A percentile compares a stretch with the other conserved stretches of the same genome.
Evolutionary conservation across 2,329 filamentous ascomycete species (phyloP).

Genomic region (Alternaria novae-zelandiae): DNA sequence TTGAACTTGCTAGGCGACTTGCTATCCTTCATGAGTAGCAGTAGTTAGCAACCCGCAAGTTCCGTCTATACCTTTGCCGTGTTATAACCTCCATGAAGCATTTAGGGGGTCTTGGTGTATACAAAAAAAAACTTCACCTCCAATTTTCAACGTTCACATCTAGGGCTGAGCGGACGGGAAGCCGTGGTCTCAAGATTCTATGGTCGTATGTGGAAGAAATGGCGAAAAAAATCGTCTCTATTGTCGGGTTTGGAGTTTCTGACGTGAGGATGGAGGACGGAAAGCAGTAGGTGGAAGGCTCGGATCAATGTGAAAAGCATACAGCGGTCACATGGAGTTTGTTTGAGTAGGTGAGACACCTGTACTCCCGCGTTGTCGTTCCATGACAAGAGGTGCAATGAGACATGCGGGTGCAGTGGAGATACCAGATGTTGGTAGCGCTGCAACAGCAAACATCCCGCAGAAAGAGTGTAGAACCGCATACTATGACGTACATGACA

Average conservation of each 20-base stretch:
- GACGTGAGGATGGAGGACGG: no score
- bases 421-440: neutral
- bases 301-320: no score
- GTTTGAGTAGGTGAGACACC: neutral
- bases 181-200: no score
- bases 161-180: no score
- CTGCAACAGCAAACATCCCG: neutral
- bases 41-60: neutral
- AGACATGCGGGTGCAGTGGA: neutral
- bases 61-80: neutral
- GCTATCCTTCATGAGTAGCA: neutral
- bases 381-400: neutral
- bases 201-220: slow-evolving; percentile 9
- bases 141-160: no score
- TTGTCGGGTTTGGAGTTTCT: no score
- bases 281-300: no score
- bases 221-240: no score
- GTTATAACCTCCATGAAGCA: neutral
- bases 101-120: neutral
- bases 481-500: neutral
- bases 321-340: neutral
- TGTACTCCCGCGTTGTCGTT: neutral
- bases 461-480: neutral
- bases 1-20: neutral
- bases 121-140: no score